phyloP scores from a whole-genome alignment of 225 moss, liverwort and hornwort species.

The Thuidium tamariscinum region DNA sequence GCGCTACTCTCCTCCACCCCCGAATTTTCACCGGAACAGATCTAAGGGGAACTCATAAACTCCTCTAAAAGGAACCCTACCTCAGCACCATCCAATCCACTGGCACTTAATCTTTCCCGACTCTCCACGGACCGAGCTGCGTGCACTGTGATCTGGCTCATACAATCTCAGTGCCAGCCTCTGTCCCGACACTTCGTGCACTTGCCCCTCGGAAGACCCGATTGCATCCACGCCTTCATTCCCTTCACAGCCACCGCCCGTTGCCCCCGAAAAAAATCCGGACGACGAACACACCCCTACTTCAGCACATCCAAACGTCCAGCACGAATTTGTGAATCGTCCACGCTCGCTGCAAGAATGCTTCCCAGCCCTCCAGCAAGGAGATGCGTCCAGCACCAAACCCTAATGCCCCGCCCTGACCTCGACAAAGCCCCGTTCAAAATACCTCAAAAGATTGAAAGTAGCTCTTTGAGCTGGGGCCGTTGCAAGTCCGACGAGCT shows the following conservation, averaged over 20 bases:
- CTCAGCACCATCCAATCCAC: neutral
- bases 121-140: conserved; percentile 11
- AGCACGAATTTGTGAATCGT: neutral
- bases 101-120: neutral
- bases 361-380: neutral
- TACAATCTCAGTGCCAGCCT: conserved; percentile 14
- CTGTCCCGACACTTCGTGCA: conserved; percentile 3
- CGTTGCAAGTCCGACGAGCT: neutral
- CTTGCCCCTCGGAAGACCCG: neutral
- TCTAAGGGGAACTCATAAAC: neutral
- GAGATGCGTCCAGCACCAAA: neutral
- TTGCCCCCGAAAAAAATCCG: neutral
- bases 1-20: neutral
- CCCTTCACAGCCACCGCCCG: neutral
- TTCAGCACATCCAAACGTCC: neutral
- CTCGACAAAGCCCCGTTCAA: neutral
- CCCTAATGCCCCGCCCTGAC: conserved; percentile 5
- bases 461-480: neutral
- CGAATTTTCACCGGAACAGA: neutral
- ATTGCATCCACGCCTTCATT: conserved; percentile 29
- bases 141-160: conserved; percentile 23
- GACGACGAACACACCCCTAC: neutral
- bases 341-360: neutral
- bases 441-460: neutral
- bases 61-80: neutral